A percentile compares a stretch with the other conserved stretches of the same genome.
Conservation (phyloP, 2,329 filamentous ascomycete genomes). For the Sporothrix pallida region DNA sequence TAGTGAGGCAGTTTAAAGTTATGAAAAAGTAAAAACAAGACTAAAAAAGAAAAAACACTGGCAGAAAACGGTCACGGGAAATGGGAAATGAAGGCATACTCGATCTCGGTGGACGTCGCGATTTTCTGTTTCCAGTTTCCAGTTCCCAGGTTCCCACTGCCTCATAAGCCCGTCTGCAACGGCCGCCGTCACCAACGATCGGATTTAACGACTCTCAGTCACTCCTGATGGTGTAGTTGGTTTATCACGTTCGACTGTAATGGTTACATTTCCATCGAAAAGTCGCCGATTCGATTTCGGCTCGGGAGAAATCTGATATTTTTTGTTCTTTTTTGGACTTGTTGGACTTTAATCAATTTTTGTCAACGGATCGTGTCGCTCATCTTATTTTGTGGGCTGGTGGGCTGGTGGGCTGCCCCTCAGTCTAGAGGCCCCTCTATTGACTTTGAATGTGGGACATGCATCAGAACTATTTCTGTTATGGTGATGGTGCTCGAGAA, state of each 20-base stretch:
- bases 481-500: no score
- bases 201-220: neutral
- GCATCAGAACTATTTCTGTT: no score
- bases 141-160: no score
- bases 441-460: no score
- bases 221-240: conserved; percentile 14
- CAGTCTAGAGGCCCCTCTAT: no score
- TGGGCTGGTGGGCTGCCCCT: no score
- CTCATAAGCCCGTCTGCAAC: neutral
- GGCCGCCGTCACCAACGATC: neutral
- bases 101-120: no score
- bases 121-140: no score
- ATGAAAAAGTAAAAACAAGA: no score
- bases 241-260: conserved; percentile 21
- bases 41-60: no score
- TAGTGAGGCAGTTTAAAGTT: neutral
- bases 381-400: neutral
- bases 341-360: neutral
- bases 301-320: conserved; percentile 10
- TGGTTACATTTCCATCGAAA: conserved; percentile 16
- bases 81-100: no score
- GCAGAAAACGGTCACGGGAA: no score
- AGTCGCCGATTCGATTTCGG: conserved; percentile 21
- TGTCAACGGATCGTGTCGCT: neutral
- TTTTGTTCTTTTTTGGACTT: neutral